These are phyloP conservation scores for Cystobasidium slooffiae DNA, from an alignment of 1,284 basidiomycete species.

Conservation along the genomic window DNA sequence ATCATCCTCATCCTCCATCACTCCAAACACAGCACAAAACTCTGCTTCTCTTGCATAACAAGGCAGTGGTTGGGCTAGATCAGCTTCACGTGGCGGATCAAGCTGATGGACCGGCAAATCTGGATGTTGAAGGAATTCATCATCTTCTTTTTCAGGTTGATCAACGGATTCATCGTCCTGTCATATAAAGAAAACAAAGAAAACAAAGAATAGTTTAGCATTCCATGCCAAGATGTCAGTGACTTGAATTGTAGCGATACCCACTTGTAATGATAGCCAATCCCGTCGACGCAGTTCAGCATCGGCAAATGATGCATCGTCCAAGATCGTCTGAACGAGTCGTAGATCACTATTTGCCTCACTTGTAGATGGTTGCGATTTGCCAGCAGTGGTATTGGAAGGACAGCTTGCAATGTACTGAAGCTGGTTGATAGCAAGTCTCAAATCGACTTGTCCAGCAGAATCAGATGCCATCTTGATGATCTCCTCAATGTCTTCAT, in stretches of 20 bases:
- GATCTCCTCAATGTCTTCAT: not conserved
- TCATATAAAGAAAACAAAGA: too few relatives aligned
- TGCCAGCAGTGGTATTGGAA: not conserved
- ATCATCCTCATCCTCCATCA: not conserved
- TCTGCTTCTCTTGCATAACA: conserved; percentile 30
- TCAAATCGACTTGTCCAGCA: not conserved
- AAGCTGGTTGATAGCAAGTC: conserved; percentile 25
- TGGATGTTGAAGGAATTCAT: conserved; percentile 20
- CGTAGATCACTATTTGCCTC: not conserved
- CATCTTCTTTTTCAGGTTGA: conserved; percentile 22
- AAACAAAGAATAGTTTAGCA: too few relatives aligned
- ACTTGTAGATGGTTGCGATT: not conserved
- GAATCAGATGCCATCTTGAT: not conserved
- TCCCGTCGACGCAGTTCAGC: conserved; percentile 47
- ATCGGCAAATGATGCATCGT: conserved; percentile 48
- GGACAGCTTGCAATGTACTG: not conserved
- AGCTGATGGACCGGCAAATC: conserved; percentile 15
- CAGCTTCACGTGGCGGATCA: not conserved
- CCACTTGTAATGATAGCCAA: conserved; percentile 46
- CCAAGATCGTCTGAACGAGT: not conserved
- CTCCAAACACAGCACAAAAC: conserved; percentile 6
- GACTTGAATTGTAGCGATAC: conserved; percentile 18
- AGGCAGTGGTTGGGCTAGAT: conserved; percentile 25
- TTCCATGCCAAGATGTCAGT: not conserved
- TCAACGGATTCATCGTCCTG: conserved; percentile 19